Base-by-base conservation (phyloP, 352 stramenopile species). In the Pythium plurisporium region DNA sequence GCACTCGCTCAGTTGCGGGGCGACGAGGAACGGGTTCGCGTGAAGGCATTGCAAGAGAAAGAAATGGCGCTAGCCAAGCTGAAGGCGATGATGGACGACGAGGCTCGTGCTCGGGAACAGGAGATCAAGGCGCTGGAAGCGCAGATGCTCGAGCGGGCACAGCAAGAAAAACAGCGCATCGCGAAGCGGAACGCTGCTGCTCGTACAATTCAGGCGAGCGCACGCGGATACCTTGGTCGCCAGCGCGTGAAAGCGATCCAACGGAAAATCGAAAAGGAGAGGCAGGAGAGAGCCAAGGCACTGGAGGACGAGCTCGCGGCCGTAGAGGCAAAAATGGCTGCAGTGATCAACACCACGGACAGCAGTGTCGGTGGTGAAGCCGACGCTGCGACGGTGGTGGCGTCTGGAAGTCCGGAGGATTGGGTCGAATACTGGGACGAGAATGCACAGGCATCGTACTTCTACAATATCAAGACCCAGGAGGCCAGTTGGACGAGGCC, bases 401-500 rank as follows among this genome's bases (percentile, higher is more conserved):
- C 45, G 1, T 36, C 59, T 11, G 37, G 45, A 4, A 75, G 57
- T 22, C 51, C 69, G 7, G 80, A 88, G 6, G 81, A 95, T 41
- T 96, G 87, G 87, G 81, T 94, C 56, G 83, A 96, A 57, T 95
- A 94, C 63, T 95, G 85, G 87, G 87, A 96, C 62, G 87, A 96
- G 33, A 95, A 84, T 43, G 83, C 83, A 2, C 83, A 92, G 33
- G 84, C 87, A 17, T 93, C 77, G 34, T 96, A 96, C 57, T 96
- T 87, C 61, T 96, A 90, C 76, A 95, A 94, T 56, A 89, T 86
- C 27, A 74, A 76, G 7, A 96, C 87, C 1, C 85, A 96, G 47
- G 86, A 95, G 63, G 86, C 84, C 42, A 92, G 76, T 52, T 95
- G 86, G 86, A 93, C 82, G 51, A 74, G 81, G 4, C 81, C 81